Evolutionary conservation across 495 filamentous ascomycete genomes (phyloP).

Genomic region (Tricharina praecox): DNA sequence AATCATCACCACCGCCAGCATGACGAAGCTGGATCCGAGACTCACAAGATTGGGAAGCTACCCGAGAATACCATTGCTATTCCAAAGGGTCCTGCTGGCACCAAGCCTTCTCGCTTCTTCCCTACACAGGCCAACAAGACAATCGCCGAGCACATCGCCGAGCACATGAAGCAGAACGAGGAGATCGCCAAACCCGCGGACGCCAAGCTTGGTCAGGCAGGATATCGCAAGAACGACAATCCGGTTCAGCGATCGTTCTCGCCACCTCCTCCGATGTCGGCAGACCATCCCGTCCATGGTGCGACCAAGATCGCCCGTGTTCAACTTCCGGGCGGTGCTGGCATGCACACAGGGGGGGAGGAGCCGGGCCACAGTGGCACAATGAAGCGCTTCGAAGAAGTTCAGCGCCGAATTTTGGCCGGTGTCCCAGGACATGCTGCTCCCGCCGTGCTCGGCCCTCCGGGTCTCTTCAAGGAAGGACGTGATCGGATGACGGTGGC

Average conservation of each 20-base stretch:
- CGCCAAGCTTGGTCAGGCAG: no score
- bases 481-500: no score
- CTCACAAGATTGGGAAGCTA: no score
- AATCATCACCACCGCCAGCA: conserved; percentile 7
- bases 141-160: conserved; percentile 17
- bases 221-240: no score
- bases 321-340: conserved; percentile 11
- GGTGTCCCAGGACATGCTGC: not conserved
- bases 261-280: conserved; percentile 23
- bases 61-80: no score
- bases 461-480: no score
- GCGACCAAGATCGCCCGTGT: conserved; percentile 17
- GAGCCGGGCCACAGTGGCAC: no score
- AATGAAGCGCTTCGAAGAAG: not conserved
- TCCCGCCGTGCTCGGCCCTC: not conserved
- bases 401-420: not conserved
- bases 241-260: no score
- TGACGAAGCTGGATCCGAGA: no score
- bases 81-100: conserved; percentile 15
- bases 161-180: not conserved
- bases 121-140: conserved; percentile 15
- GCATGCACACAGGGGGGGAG: no score
- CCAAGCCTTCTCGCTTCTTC: conserved; percentile 18
- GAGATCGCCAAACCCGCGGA: no score
- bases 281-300: conserved; percentile 23